Base-by-base conservation (phyloP, 805 yeast genomes). In the Saturnispora kantuleensis region DNA sequence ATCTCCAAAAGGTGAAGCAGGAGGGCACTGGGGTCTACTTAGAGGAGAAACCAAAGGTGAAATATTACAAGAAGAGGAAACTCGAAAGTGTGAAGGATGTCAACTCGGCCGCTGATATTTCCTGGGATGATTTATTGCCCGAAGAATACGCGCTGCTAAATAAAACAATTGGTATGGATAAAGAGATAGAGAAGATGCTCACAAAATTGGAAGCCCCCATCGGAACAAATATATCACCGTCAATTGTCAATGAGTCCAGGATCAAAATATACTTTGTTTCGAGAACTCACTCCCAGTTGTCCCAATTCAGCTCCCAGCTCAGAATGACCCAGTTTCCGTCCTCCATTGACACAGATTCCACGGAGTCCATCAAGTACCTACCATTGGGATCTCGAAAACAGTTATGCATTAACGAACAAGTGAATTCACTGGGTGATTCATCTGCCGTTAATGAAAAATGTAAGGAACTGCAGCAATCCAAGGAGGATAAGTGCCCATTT, bases 221-320 rank as follows among this genome's bases (percentile, higher is more conserved):
- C 10, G 29, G 38, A 13, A 5, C 35, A 3, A 29, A 21, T 11
- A 30, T 35, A 10, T n/a, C 39, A 18, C 16, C 50, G 3, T 49
- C 50, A 2, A 15, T 26, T 34, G 54, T 50, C 38, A 60, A 49
- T 46, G 52, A 60, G 39, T 60, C 66, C 34, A 67, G 75, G 0
- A 54, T 67, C 1, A 74, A 79, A 52, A 76, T 89, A 1, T 75
- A 64, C 52, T 88, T 79, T 56, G 71, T 95, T 0, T 86, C 96
- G 2, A 68, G 97, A 60, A 89, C 97, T 0, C 97, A 89, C 56
- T 85, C 96, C 0, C 97, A 89, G 58, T 65, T 89, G 38, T 69
- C 70, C 32, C 97, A 89, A 56, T 84, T 89, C 56, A 76, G 87
- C 0, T 73, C 76, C 12, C 96, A 90, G 53, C 62, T 89, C 33